Base-by-base conservation (phyloP, 805 yeast genomes). In the Lipomyces anomalus region DNA sequence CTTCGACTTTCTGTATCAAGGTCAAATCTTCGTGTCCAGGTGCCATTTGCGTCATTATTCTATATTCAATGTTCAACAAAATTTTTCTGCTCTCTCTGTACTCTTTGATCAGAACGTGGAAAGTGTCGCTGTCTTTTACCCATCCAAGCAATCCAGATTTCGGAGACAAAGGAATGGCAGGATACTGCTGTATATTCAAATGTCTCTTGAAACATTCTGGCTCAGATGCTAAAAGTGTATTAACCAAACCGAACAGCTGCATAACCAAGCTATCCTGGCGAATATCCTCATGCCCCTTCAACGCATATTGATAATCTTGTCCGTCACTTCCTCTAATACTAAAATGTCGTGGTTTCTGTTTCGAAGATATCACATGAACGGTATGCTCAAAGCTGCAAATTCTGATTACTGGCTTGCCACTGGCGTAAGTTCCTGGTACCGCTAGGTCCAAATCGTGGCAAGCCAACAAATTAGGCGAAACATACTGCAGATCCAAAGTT, bases 201-300 rank as follows among this genome's bases (percentile, higher is more conserved):
- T 92, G 97, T 53, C 99, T 76, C 69, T 87, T 89, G 74, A 89
- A 92, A 62, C 97, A 88, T 62, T 92, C 98, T 0, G 97, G 81
- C 63, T 92, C 97, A 57, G 85, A 85, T 4, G 82, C 76, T 53
- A 92, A 73, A 40, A 94, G 70, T 0, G 97, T 88, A 61, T 94
- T 92, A 2, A 92, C 97, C 60, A 92, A 71, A 0, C 97, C 97
- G 65, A 92, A 90, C 57, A 92, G 70, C 66, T 92, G 99, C 98
- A 92, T 92, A 22, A 90, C 99, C 64, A 94, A 73, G 59, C 87
- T 86, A 67, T 92, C 99, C 63, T 92, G 99, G 60, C 99, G 78
- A 43, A 92, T 86, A 71, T 92, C 99, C 67, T 92, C 99, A 61
- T 92, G 97, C 1, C 97, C 98, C 66, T 92, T 92, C 59, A 92